Evolutionary conservation across 1,139 yeast genomes (phyloP).

Genomic region (Lodderomyces jiufengensis): DNA sequence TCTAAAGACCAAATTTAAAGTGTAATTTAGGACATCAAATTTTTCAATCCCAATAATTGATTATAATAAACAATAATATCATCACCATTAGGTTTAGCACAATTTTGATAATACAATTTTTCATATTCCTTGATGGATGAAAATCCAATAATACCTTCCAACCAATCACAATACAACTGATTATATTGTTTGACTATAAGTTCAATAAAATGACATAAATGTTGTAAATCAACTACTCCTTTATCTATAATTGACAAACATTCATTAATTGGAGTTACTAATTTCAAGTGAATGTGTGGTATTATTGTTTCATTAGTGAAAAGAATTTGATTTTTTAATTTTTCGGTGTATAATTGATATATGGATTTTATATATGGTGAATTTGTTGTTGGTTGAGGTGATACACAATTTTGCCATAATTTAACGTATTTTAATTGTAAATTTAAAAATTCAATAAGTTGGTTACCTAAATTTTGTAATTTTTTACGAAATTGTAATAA

Average conservation of each 20-base stretch:
- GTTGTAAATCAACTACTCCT: constrained; percentile 8
- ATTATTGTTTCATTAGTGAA: constrained; percentile 12
- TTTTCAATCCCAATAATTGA: constrained; percentile 14
- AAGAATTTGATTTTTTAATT: constrained; percentile 10
- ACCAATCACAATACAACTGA: constrained; percentile 13
- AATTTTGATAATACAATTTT: constrained; percentile 8
- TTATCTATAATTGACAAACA: constrained; percentile 10
- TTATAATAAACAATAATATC: constrained; percentile 13
- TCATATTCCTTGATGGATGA: constrained; percentile 11
- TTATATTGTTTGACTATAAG: constrained; percentile 13
- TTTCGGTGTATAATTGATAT: constrained; percentile 10
- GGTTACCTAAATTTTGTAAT: constrained; percentile 11
- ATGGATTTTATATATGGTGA: constrained; percentile 8
- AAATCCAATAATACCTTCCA: constrained; percentile 13
- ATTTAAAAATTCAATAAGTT: constrained; percentile 11
- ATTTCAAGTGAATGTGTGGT: constrained; percentile 9
- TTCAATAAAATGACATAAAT: constrained; percentile 13
- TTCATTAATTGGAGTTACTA: constrained; percentile 14
- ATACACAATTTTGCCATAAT: constrained; percentile 8
- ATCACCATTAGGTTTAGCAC: constrained; percentile 7
- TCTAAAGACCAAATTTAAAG: too few relatives aligned
- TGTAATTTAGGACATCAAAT: constrained; percentile 7
- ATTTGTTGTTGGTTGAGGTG: too few relatives aligned
- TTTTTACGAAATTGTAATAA: constrained; percentile 9
- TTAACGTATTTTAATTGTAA: constrained; percentile 13